Evolutionary conservation across 1,284 basidiomycete genomes (phyloP), one percentile per base, ranked within the genome.

Genomic region (Exsudoporus floridanus): DNA sequence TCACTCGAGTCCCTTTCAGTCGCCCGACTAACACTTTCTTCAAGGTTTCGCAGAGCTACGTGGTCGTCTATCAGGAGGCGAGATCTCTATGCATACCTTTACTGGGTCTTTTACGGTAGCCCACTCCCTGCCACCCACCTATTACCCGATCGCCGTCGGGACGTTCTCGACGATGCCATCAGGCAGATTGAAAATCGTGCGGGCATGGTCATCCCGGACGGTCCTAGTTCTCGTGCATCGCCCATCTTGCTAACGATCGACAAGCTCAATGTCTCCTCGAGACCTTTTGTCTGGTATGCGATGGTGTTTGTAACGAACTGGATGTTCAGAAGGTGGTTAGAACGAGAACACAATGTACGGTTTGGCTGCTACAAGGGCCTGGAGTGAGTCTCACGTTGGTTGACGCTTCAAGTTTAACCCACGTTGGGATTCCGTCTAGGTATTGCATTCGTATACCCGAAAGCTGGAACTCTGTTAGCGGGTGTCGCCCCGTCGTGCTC

Each of bases 231-330:
- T 0, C 61, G 71, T n/a, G 75, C 79, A 34, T 64, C 71, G 21
- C 81, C 90, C 1, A 78, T 92, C 60, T 77, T 88, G 14, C 76
- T 95, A 21, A 94, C 91, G 0, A 69, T 95, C 40, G 94, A 96
- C 73, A 81, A 81, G 3, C 81, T 94, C 49, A 81, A 80, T 53
- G 79, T 92, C 50, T 65, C 74, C 23, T 80, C 78, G 65, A 79
- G 92, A 38, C 93, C 93, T 19, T 74, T 94, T 36, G 68, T 81
- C 25, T 84, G 86, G 73, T 95, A 95, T 69, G 71, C 77, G 3
- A 52, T 82, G 28, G 72, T 90, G n/a, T 77, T 77, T 43, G 49
- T 74, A 9, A 66, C 80, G 60, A 93, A 90, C 60, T 70, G 70
- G 50, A 60, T 70, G 54, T 56, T 86, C 47, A 77, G 76, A 56